Base-by-base conservation (phyloP, 495 filamentous ascomycete genomes). In the Penicillium subrubescens region DNA sequence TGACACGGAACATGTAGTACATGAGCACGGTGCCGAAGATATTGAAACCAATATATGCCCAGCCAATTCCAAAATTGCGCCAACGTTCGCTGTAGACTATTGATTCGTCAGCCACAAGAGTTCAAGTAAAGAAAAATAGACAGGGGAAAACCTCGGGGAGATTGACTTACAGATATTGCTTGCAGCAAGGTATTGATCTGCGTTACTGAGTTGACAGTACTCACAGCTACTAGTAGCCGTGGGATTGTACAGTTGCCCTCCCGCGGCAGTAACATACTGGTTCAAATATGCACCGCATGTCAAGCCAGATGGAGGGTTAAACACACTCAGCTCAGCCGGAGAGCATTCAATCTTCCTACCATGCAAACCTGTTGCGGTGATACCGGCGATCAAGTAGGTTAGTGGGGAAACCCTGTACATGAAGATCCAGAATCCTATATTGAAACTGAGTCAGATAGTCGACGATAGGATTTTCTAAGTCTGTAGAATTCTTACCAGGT, bases 381-480 rank as follows among this genome's bases (percentile, higher is more conserved):
- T 72, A 29, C 82, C 83, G 23, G 82, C 75, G 52, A 89, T 77
- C 14, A 87, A 74, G 64, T 89, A 91, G 1, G 86, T 88, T 51
- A 87, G 72, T 0, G 84, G 83, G 0, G 79, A 81, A 48, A 82
- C 73, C 53, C 77, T 76, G 69, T 86, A 86, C 83, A 86, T 86
- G 77, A 84, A 86, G 60, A 79, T 78, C 84, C 84, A 87, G 75
- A 86, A 93, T 12, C 77, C 77, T 56, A 11, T 21, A n/a, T 31
- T n/a, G 29, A 23, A 17, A 21, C 17, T 11, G 23, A 53, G 50
- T 33, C 12, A 53, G 50, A 15, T 8, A 17, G 23, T 21, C 23
- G 7, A 21, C 11, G 2, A 19, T 2, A 23, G 7, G 5, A 21
- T 21, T 7, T 34, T 12, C 3, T 19, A 15, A 23, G 4, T 6